Evolutionary conservation across 192 early-diverging fungal species (phyloP), one percentile per base, ranked within the genome.

Genomic region (Spinellus fusiger): DNA sequence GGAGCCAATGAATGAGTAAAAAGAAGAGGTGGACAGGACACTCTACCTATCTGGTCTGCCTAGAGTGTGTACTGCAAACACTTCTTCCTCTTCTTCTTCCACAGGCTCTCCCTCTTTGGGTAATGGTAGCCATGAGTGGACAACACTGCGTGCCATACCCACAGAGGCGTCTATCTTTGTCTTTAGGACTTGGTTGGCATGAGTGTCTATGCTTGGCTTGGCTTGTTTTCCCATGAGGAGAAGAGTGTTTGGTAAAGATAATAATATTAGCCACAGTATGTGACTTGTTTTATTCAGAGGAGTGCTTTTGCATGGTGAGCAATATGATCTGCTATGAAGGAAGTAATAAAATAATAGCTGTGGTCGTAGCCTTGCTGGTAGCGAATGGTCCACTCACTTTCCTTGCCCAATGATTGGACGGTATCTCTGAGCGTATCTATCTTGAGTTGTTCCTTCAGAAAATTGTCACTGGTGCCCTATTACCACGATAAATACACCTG

Each of bases 351-450:
- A 67, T 69, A 96, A 69, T 96, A 96, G 20, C 80, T 82, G 64
- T 96, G 93, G 62, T 94, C 91, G 56, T 91, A 96, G 20, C 89
- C 91, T 27, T 88, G 85, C 51, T 87, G 89, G 73, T 82, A 77
- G 23, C 83, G 78, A 44, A 83, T 77, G 12, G 73, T 73, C n/a
- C 92, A 82, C 54, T 73, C 61, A 12, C 80, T 62, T 5, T 64
- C 61, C 32, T 72, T 54, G 15, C 62, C 79, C 31, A 60, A 66
- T 15, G 66, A 65, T 47, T 83, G 65, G 7, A 73, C 65, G 6
- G 77, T 74, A 20, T 79, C 49, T 16, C 79, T 69, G 59, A 94
- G 76, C 34, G 72, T 73, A 18, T 81, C 77, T 4, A 85, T 77
- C 40, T 79, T 75, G n/a, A 94, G 74, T 59, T 90, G 81, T 48